A percentile compares a stretch with the other conserved stretches of the same genome.
These are phyloP conservation scores for Microbotryum scabiosae DNA, from an alignment of 1,284 basidiomycete species.

Conservation along the genomic window DNA sequence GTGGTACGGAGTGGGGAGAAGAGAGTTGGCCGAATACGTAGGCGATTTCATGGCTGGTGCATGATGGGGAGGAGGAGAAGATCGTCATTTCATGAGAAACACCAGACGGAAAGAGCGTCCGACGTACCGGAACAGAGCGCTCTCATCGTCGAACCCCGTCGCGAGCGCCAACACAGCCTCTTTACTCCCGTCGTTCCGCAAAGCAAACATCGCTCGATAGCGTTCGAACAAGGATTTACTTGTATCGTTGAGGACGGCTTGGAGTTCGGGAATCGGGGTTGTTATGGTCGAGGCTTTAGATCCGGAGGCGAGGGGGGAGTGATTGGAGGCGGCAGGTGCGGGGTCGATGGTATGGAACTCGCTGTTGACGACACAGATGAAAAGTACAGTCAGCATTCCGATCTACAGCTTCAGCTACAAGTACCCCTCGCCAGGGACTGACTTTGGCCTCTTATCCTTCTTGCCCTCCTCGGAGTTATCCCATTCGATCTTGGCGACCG, in stretches of 20 bases:
- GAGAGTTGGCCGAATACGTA: constrained; percentile 97
- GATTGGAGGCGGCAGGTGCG: constrained; percentile 55
- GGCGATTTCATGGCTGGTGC: constrained; percentile 79
- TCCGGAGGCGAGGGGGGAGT: constrained; percentile 38
- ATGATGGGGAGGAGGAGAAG: constrained; percentile 1
- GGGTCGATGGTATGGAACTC: constrained; percentile 87
- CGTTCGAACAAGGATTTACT: constrained; percentile 75
- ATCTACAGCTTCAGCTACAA: no score
- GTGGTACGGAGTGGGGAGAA: constrained; percentile 78
- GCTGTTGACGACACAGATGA: constrained; percentile 38
- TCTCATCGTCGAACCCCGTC: constrained; percentile 74
- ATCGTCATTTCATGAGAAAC: not conserved
- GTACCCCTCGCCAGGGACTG: not conserved
- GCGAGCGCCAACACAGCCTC: constrained; percentile 83
- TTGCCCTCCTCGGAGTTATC: constrained; percentile 55
- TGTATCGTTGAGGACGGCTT: constrained; percentile 58
- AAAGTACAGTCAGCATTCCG: no score
- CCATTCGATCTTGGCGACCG: constrained; percentile 89
- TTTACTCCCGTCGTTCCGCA: constrained; percentile 69
- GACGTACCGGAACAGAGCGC: constrained; percentile 79
- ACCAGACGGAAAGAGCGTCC: constrained; percentile 50
- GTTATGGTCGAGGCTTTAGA: constrained; percentile 32
- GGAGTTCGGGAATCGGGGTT: constrained; percentile 47
- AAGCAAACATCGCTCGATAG: constrained; percentile 96
- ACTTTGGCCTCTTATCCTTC: constrained; percentile 27